Percentiles rank a stretch among this genome's conserved stretches.
Evolutionary conservation across 2,329 filamentous ascomycete genomes (phyloP).

Genomic region (Aspergillus flavus): DNA sequence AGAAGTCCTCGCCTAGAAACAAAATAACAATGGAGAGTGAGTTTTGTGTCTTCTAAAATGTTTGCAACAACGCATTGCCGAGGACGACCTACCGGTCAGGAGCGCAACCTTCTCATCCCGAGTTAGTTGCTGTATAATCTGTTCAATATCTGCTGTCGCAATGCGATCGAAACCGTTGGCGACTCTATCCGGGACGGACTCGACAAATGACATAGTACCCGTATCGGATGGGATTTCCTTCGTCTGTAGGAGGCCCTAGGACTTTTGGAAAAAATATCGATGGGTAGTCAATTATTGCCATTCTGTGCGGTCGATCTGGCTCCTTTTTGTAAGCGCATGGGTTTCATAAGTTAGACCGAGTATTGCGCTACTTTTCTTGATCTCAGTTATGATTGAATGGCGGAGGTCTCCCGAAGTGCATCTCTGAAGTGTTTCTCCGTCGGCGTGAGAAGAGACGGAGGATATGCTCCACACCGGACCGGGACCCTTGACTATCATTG

Average conservation of each 20-base stretch:
- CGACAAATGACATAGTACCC: not conserved
- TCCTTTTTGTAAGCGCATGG: not conserved
- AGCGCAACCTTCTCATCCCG: conserved; percentile 59
- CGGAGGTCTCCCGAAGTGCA: no score
- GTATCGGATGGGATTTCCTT: no score
- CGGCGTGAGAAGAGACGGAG: not conserved
- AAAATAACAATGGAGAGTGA: not conserved
- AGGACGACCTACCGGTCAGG: conserved; percentile 31
- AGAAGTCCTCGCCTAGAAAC: conserved; percentile 57
- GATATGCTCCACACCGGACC: not conserved
- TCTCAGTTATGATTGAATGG: no score
- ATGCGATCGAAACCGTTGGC: conserved; percentile 6
- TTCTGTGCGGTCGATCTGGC: not conserved
- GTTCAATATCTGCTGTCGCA: conserved; percentile 33
- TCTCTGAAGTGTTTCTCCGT: not conserved
- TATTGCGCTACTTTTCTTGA: no score
- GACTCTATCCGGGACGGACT: not conserved
- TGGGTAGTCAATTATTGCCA: not conserved
- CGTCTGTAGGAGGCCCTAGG: not conserved
- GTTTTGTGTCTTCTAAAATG: not conserved
- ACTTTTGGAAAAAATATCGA: not conserved
- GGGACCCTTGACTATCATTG: not conserved
- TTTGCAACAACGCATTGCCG: not conserved
- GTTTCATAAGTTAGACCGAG: not conserved
- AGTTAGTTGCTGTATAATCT: conserved; percentile 55